Percentiles rank a stretch among this genome's conserved stretches.
Conservation (phyloP, 768 basidiomycete genomes). For the Boletus reticuloceps region DNA sequence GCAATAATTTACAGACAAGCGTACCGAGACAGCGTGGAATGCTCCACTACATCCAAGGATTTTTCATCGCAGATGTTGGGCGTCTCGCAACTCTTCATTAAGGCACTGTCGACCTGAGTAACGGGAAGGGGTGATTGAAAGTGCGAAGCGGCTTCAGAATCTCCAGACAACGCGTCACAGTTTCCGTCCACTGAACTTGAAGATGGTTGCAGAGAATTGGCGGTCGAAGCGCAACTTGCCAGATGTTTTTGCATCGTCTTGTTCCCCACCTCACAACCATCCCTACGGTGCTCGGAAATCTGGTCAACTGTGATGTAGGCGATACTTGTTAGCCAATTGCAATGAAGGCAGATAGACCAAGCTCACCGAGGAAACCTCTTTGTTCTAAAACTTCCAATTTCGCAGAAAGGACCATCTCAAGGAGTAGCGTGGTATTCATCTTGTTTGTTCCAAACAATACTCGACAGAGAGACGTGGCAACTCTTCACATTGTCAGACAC, state of each 20-base stretch:
- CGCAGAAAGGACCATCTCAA: conserved; percentile 87
- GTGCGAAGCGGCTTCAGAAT: neutral
- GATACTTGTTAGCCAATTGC: neutral
- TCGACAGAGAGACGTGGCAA: conserved; percentile 77
- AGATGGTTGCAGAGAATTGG: neutral
- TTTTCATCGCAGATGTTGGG: neutral
- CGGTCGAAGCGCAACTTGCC: neutral
- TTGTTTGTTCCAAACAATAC: conserved; percentile 70
- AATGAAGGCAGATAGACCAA: neutral
- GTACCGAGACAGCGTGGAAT: neutral
- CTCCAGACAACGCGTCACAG: neutral
- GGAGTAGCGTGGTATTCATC: conserved; percentile 77
- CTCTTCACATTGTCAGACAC: conserved; percentile 36
- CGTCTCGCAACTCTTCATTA: neutral
- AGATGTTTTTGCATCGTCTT: neutral
- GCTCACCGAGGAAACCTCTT: conserved; percentile 76
- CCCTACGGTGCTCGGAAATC: conserved; percentile 52
- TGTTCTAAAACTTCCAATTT: conserved; percentile 73
- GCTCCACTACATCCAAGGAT: neutral
- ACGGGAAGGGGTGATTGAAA: neutral
- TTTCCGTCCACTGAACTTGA: neutral
- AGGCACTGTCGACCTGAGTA: neutral
- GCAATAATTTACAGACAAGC: neutral
- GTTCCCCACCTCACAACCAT: neutral
- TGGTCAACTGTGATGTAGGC: conserved; percentile 60